phyloP scores from a whole-genome alignment of 225 moss, liverwort and hornwort species.

The Thuidium tamariscinum region DNA sequence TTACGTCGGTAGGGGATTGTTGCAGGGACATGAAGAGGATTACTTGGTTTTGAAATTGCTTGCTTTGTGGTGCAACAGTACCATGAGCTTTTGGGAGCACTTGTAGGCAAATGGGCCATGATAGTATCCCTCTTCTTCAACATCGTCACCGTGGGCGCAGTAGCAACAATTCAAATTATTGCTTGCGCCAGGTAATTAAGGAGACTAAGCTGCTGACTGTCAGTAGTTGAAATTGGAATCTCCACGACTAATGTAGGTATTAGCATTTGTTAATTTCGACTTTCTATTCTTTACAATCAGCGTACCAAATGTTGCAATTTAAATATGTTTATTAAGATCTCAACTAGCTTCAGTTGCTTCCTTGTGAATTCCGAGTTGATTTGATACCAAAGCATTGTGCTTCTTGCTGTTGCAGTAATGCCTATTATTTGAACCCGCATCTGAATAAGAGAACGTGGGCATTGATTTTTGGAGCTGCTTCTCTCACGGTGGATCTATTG shows the following conservation, averaged over 20 bases:
- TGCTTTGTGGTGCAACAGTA: constrained; percentile 37
- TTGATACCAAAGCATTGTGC: neutral
- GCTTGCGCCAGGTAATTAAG: constrained; percentile 69
- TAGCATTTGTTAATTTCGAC: neutral
- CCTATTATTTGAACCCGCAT: constrained; percentile 40
- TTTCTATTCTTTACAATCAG: neutral
- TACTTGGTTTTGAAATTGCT: neutral
- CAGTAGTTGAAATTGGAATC: no score
- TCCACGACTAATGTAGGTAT: neutral
- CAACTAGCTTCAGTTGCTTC: neutral
- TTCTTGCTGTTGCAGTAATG: constrained; percentile 10
- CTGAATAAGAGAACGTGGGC: constrained; percentile 40
- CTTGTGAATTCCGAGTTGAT: neutral
- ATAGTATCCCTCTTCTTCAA: constrained; percentile 59
- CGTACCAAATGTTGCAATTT: neutral
- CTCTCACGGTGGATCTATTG: constrained; percentile 27
- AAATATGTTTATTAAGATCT: neutral
- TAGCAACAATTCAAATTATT: constrained; percentile 68
- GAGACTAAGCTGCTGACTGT: no score
- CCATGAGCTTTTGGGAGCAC: constrained; percentile 64
- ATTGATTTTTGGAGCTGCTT: constrained; percentile 31
- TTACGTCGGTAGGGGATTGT: neutral
- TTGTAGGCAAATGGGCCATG: constrained; percentile 58
- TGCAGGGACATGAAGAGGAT: neutral
- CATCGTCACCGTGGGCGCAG: constrained; percentile 61